Evolutionary conservation across 2,329 filamentous ascomycete genomes (phyloP).

Genomic region (Colletotrichum coccodes): DNA sequence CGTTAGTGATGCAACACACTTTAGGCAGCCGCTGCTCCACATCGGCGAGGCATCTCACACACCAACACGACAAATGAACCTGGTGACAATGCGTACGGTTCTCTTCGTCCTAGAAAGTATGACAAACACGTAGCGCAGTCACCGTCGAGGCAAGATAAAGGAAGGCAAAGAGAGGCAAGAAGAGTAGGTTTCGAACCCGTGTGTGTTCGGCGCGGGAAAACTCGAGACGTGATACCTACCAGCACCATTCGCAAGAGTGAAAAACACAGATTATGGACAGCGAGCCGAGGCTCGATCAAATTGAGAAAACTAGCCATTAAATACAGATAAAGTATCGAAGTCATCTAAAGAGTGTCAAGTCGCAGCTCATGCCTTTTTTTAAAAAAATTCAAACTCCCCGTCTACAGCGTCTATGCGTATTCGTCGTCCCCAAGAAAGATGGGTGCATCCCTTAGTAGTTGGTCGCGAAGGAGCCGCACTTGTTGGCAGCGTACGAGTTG

Average conservation of each 20-base stretch:
- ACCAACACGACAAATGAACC: neutral
- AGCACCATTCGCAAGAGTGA: neutral
- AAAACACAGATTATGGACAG: neutral
- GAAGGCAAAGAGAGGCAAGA: neutral
- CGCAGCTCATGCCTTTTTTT: neutral
- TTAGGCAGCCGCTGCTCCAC: neutral
- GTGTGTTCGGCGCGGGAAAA: no score
- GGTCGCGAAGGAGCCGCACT: conserved; percentile 51
- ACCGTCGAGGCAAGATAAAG: neutral
- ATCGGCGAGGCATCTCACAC: neutral
- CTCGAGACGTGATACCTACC: neutral
- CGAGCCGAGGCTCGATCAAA: neutral
- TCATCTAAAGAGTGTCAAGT: conserved; percentile 14
- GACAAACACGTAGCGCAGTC: neutral
- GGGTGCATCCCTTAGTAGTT: conserved; percentile 28
- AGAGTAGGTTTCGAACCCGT: no score
- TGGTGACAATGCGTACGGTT: neutral
- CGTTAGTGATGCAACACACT: neutral
- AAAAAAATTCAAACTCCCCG: neutral
- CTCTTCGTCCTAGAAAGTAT: no score
- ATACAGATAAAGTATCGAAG: conserved; percentile 4
- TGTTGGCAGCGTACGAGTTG: conserved; percentile 45
- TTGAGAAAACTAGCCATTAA: conserved; percentile 17
- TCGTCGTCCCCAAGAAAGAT: neutral
- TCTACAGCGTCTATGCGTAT: neutral